Conservation (phyloP, 176 grass and related monocot genomes). For the Raddia guianensis region DNA sequence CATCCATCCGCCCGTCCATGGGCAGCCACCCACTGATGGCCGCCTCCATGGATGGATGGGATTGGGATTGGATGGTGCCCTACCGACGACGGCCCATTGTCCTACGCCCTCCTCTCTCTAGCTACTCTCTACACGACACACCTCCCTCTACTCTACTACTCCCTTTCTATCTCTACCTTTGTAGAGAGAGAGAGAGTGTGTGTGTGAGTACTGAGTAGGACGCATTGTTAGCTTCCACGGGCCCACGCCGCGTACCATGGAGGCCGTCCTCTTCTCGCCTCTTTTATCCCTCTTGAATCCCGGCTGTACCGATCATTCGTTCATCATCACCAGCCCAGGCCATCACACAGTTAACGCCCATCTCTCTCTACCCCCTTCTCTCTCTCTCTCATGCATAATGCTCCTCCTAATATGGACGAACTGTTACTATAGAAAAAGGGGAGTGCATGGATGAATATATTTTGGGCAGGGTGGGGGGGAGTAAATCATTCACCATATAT, state of each 20-base stretch:
- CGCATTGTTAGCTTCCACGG: conserved; percentile 40
- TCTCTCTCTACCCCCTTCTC: neutral
- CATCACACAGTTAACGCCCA: conserved; percentile 28
- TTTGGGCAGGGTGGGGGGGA: neutral
- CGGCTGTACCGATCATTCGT: conserved; percentile 60
- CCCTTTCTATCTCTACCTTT: neutral
- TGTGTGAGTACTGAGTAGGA: neutral
- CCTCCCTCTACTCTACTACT: neutral
- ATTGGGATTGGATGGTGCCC: conserved; percentile 47
- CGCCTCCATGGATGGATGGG: conserved; percentile 34
- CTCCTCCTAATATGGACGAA: conserved; percentile 4
- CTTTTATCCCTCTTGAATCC: conserved; percentile 53
- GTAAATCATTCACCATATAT: conserved; percentile 8
- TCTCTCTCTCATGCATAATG: conserved; percentile 45
- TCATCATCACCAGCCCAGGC: conserved; percentile 41
- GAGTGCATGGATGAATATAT: conserved; percentile 19
- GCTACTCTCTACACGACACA: neutral
- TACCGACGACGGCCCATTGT: conserved; percentile 46
- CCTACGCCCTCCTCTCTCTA: conserved; percentile 1
- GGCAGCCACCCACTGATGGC: conserved; percentile 22
- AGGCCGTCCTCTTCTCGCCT: conserved; percentile 31
- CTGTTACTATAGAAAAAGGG: conserved; percentile 1
- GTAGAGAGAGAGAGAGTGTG: conserved; percentile 12
- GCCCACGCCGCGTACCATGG: conserved; percentile 31
- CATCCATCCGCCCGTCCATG: conserved; percentile 12